These are phyloP conservation scores for Bryopsis sp. DNA, from an alignment of 139 green algal species.

Conservation along the genomic window DNA sequence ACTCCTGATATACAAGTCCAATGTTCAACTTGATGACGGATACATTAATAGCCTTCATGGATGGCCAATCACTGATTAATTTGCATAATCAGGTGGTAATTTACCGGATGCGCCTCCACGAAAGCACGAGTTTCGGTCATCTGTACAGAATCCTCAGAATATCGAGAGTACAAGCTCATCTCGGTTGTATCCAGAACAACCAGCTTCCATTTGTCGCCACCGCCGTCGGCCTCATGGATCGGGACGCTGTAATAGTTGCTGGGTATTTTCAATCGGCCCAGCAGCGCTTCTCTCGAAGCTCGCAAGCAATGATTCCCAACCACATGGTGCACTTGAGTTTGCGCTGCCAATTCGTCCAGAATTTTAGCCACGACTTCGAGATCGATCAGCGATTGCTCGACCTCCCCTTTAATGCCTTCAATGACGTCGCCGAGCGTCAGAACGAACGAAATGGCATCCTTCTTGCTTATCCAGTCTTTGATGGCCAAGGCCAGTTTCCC, in stretches of 20 bases:
- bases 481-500: not conserved
- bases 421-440: slow-evolving; percentile 15
- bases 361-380: not conserved
- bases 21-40: too few species aligned
- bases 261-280: not conserved
- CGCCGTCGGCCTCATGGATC: not conserved
- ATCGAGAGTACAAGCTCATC: not conserved
- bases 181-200: slow-evolving; percentile 7
- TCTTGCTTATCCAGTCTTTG: not conserved
- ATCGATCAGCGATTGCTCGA: not conserved
- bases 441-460: slow-evolving; percentile 1
- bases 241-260: not conserved
- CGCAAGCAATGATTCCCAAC: slow-evolving; percentile 15
- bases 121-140: not conserved
- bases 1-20: too few species aligned
- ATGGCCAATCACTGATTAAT: too few species aligned
- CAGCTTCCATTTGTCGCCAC: slow-evolving; percentile 16
- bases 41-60: too few species aligned
- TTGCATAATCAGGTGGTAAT: not conserved
- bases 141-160: not conserved
- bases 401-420: not conserved
- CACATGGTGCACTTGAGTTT: not conserved
- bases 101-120: not conserved
- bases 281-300: not conserved
- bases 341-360: not conserved